Conservation (phyloP, 2,329 filamentous ascomycete genomes). For the Teratosphaeria nubilosa region DNA sequence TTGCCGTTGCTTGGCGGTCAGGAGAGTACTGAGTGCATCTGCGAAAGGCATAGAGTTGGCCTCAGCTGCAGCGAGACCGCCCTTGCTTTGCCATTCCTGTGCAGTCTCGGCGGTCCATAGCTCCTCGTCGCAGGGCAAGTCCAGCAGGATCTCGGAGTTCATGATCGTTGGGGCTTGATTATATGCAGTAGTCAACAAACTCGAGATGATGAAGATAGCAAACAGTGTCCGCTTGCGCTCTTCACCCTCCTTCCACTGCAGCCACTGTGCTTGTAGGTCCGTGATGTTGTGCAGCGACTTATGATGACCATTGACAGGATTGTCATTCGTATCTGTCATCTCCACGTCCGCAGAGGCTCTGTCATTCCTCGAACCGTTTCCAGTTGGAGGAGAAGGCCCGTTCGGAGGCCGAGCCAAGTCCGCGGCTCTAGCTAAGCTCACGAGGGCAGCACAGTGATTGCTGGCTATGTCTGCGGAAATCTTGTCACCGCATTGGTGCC, state of each 20-base stretch:
- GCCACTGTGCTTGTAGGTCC: conserved; percentile 64
- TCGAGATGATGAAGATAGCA: conserved; percentile 82
- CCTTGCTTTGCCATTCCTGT: conserved; percentile 69
- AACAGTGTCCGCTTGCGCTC: conserved; percentile 91
- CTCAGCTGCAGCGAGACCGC: conserved; percentile 59
- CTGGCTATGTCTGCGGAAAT: conserved; percentile 82
- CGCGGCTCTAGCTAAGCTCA: conserved; percentile 84
- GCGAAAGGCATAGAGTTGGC: conserved; percentile 70
- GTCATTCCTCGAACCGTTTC: conserved; percentile 2
- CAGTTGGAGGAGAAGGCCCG: conserved; percentile 3
- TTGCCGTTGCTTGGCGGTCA: conserved; percentile 62
- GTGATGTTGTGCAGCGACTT: conserved; percentile 11
- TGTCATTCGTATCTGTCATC: conserved; percentile 28
- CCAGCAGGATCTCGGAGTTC: conserved; percentile 84
- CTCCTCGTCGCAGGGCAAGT: conserved; percentile 87
- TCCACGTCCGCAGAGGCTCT: conserved; percentile 41
- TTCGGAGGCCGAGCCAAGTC: conserved; percentile 52
- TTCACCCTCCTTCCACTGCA: conserved; percentile 78
- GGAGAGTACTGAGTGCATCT: conserved; percentile 66
- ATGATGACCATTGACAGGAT: conserved; percentile 1
- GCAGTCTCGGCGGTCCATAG: conserved; percentile 76
- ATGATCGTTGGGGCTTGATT: conserved; percentile 85
- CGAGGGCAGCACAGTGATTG: conserved; percentile 81
- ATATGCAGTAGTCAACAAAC: conserved; percentile 81
- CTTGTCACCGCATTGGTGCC: conserved; percentile 89